Evolutionary conservation across 805 yeast species (phyloP).

Genomic region (Candida nemodendra): DNA sequence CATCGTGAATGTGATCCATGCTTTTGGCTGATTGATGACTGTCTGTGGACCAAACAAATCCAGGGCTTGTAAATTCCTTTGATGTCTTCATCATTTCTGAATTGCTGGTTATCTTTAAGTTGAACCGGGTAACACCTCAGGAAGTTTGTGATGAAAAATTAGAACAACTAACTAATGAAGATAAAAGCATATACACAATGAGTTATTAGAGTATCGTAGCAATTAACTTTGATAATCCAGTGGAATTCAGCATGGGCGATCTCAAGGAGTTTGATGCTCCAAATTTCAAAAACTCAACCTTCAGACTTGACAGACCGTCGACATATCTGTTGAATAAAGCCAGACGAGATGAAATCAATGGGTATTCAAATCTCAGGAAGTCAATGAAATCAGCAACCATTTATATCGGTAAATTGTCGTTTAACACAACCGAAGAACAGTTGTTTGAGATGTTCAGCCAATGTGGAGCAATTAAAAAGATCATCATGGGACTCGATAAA

Average conservation of each 20-base stretch:
- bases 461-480: conserved; percentile 74
- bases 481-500: conserved; percentile 93
- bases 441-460: conserved; percentile 81
- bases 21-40: too few species aligned
- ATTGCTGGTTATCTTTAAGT: too few species aligned
- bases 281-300: conserved; percentile 61
- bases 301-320: conserved; percentile 71
- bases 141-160: too few species aligned
- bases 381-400: conserved; percentile 71
- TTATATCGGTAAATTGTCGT: conserved; percentile 88
- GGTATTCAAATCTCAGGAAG: conserved; percentile 61
- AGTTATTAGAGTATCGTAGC: too few species aligned
- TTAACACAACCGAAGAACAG: conserved; percentile 93
- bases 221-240: too few species aligned
- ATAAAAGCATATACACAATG: too few species aligned
- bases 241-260: conserved; percentile 17
- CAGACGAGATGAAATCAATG: conserved; percentile 44
- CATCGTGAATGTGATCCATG: too few species aligned
- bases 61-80: too few species aligned
- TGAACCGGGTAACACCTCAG: too few species aligned
- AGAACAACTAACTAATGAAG: too few species aligned
- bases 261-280: conserved; percentile 48
- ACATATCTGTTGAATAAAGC: conserved; percentile 67
- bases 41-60: too few species aligned
- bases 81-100: too few species aligned